Conservation (phyloP, 1,284 basidiomycete genomes). For the Sporisorium graminicola region DNA sequence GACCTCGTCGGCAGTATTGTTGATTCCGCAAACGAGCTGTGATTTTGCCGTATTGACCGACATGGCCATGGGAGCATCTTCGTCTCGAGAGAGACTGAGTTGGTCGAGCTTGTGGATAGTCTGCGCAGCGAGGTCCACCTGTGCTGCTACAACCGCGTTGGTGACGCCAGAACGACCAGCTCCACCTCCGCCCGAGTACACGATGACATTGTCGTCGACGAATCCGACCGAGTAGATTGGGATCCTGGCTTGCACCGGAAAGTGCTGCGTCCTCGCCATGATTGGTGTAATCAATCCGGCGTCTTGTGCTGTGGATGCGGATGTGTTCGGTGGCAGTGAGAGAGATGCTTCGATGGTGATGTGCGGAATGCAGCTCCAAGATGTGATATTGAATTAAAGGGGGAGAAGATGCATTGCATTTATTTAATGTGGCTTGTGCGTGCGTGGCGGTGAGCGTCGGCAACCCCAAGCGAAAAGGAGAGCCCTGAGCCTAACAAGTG, state of each 20-base stretch:
- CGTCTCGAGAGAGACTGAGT: constrained; percentile 57
- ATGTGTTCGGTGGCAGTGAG: too few species aligned
- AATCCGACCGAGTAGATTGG: constrained; percentile 67
- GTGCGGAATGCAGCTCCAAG: not conserved
- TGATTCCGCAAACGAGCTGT: constrained; percentile 62
- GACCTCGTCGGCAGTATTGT: constrained; percentile 46
- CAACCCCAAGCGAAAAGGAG: not conserved
- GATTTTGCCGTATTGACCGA: constrained; percentile 44
- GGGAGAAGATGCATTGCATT: not conserved
- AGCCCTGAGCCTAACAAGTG: not conserved
- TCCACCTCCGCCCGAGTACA: constrained; percentile 67
- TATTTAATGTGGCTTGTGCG: constrained; percentile 6
- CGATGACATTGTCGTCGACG: constrained; percentile 50
- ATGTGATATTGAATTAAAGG: not conserved
- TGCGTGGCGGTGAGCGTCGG: constrained; percentile 2
- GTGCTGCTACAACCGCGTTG: constrained; percentile 60
- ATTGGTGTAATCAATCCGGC: not conserved
- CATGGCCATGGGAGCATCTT: constrained; percentile 68
- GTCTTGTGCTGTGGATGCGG: not conserved
- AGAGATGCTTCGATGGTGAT: not conserved
- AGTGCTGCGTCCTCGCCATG: constrained; percentile 53
- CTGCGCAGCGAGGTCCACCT: constrained; percentile 27
- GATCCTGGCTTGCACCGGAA: constrained; percentile 50
- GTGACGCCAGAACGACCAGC: constrained; percentile 63
- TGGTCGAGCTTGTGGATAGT: constrained; percentile 45